A percentile compares a stretch with the other conserved stretches of the same genome.
Evolutionary conservation across 106 monocot genomes (phyloP).

Genomic region (Allium cepa): DNA sequence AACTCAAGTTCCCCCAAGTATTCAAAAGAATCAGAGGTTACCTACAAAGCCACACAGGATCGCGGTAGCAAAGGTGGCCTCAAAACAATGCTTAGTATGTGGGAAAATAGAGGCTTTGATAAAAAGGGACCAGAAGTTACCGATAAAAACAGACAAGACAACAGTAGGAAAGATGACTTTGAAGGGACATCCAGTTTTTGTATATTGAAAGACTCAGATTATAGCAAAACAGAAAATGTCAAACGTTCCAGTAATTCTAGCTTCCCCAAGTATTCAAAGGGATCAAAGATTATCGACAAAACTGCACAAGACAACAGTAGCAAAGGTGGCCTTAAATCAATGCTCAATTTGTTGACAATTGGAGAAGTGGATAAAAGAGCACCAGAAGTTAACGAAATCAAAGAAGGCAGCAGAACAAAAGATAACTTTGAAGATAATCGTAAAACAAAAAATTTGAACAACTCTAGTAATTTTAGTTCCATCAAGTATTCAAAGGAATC

Average conservation of each 20-base stretch:
- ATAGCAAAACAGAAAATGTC: background rate
- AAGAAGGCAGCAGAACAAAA: background rate
- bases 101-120: too few relatives aligned
- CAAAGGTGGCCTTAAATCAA: background rate
- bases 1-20: background rate
- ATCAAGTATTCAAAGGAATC: too few relatives aligned
- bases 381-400: conserved; percentile 5
- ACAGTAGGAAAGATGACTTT: background rate
- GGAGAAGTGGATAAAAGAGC: background rate
- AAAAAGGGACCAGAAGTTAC: background rate
- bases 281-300: background rate
- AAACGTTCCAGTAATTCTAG: background rate
- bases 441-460: too few relatives aligned
- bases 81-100: background rate
- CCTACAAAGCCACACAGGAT: background rate
- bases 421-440: background rate
- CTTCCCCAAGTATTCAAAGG: background rate
- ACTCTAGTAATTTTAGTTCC: too few relatives aligned
- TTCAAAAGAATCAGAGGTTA: conserved; percentile 1
- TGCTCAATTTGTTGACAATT: background rate
- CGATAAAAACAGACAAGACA: background rate
- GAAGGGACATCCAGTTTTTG: background rate
- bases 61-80: background rate
- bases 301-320: background rate
- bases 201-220: background rate